A percentile compares a stretch with the other conserved stretches of the same genome.
Evolutionary conservation across 225 moss, liverwort and hornwort species (phyloP).

Genomic region (Pleurozium schreberi): DNA sequence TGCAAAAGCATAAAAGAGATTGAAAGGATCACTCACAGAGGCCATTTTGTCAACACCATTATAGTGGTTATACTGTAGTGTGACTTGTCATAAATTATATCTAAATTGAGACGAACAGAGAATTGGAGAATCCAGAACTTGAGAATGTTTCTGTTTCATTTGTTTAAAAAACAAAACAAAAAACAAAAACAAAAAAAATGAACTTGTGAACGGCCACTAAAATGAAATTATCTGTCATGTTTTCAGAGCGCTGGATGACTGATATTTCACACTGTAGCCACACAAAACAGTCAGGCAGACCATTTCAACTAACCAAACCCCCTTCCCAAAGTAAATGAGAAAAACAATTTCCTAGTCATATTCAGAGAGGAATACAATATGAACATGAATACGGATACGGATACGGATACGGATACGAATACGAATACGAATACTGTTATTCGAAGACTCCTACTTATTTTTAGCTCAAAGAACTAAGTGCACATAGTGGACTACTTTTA

Average conservation of each 20-base stretch:
- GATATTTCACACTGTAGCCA: neutral
- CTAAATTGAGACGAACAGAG: neutral
- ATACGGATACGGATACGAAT: too few relatives aligned
- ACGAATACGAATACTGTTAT: too few relatives aligned
- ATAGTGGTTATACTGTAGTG: neutral
- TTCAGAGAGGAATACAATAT: neutral
- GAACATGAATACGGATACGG: too few relatives aligned
- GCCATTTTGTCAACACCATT: neutral
- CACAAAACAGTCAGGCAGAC: fast-evolving
- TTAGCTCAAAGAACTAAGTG: neutral
- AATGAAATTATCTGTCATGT: neutral
- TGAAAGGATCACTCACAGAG: too few relatives aligned
- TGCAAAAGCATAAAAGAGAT: neutral
- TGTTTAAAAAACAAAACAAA: too few relatives aligned
- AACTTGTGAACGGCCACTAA: neutral
- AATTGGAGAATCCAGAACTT: neutral
- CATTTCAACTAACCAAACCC: neutral
- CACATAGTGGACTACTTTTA: neutral
- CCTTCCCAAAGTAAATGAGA: neutral
- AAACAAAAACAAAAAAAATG: too few relatives aligned
- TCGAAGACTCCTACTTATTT: too few relatives aligned
- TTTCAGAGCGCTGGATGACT: neutral
- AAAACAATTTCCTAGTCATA: too few relatives aligned
- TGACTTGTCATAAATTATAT: neutral
- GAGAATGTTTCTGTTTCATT: too few relatives aligned